Percentiles rank a stretch among this genome's conserved stretches.
phyloP scores from a whole-genome alignment of 176 grass and related monocot genomes.

The Elymus sibiricus region DNA sequence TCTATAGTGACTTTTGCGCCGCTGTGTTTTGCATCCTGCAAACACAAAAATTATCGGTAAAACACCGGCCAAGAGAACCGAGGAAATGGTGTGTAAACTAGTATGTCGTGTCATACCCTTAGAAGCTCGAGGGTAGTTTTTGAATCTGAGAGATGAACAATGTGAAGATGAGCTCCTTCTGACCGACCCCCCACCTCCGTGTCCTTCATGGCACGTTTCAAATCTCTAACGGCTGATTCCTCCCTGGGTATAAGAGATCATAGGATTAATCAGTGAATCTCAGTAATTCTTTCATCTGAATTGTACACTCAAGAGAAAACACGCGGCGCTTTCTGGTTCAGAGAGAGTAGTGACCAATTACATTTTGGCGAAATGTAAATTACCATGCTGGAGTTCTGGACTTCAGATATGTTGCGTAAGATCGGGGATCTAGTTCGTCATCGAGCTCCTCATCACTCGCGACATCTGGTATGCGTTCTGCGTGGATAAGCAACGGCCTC shows the following conservation, averaged over 20 bases:
- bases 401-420: conserved; percentile 79
- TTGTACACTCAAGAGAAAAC: not conserved
- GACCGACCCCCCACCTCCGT: conserved; percentile 53
- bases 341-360: not conserved
- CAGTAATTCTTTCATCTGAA: not conserved
- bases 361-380: not conserved
- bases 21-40: conserved; percentile 66
- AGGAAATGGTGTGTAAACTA: not conserved
- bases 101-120: conserved; percentile 44
- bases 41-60: not conserved
- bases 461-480: conserved; percentile 63
- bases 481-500: conserved; percentile 88
- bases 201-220: conserved; percentile 73
- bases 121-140: conserved; percentile 71
- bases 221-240: conserved; percentile 83
- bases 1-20: conserved; percentile 83
- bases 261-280: not conserved
- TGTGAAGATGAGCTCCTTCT: conserved; percentile 93
- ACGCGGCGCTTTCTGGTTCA: not conserved
- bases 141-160: conserved; percentile 96
- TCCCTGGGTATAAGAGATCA: conserved; percentile 45
- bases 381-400: conserved; percentile 87
- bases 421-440: conserved; percentile 51
- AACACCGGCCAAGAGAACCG: not conserved
- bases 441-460: conserved; percentile 29